A percentile compares a stretch with the other conserved stretches of the same genome.
Conservation (phyloP, 1,284 basidiomycete species). For the Apiotrichum siamense region DNA sequence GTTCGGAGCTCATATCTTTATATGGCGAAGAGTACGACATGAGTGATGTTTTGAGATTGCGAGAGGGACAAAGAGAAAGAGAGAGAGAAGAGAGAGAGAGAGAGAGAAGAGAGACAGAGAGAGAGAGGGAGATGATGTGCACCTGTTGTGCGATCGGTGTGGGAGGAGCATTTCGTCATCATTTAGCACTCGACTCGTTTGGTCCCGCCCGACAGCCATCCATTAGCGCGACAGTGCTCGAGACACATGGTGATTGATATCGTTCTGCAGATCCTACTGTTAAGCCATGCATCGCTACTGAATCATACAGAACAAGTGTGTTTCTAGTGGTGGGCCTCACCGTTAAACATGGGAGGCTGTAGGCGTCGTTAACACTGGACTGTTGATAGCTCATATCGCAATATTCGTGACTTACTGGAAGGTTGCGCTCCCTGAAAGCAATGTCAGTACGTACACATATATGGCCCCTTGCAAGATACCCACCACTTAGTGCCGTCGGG, state of each 20-base stretch:
- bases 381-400: not conserved
- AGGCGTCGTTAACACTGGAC: not conserved
- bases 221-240: too few species aligned
- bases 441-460: constrained; percentile 7
- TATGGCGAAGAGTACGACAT: not conserved
- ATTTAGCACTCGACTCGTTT: too few species aligned
- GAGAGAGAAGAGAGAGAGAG: too few species aligned
- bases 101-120: too few species aligned
- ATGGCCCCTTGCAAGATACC: constrained; percentile 39
- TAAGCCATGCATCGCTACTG: constrained; percentile 9
- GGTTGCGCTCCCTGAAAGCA: constrained; percentile 46
- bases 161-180: too few species aligned
- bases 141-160: too few species aligned
- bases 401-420: constrained; percentile 36
- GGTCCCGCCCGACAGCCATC: too few species aligned
- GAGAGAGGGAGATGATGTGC: too few species aligned
- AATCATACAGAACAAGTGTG: constrained; percentile 9
- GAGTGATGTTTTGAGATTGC: not conserved
- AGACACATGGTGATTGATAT: too few species aligned
- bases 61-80: not conserved
- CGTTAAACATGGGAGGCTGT: constrained; percentile 43
- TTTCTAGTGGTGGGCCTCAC: constrained; percentile 30
- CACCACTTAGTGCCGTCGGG: constrained; percentile 86
- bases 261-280: not conserved
- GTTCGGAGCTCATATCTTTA: constrained; percentile 1